Evolutionary conservation across 1,139 yeast species (phyloP).

Genomic region (Wickerhamomyces sp.): DNA sequence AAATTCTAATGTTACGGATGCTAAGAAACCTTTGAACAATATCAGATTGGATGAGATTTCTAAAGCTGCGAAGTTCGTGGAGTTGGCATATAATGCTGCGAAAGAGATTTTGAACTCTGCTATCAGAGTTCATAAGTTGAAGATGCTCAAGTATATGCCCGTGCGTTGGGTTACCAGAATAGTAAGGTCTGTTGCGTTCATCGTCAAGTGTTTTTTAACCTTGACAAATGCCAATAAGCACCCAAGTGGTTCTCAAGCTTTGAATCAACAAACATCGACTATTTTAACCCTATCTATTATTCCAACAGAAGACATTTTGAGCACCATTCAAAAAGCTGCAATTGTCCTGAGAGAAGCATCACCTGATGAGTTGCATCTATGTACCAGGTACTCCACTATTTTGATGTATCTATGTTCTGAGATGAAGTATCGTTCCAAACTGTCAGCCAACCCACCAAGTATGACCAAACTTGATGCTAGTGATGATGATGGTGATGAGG

Average conservation of each 20-base stretch:
- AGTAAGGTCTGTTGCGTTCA: conserved; percentile 86
- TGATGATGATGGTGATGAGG: conserved; percentile 18
- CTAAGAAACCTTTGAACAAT: conserved; percentile 22
- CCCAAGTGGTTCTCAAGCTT: conserved; percentile 25
- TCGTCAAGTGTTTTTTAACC: conserved; percentile 77
- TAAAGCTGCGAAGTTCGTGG: conserved; percentile 72
- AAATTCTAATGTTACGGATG: conserved; percentile 20
- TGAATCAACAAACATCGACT: conserved; percentile 36
- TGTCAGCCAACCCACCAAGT: conserved; percentile 19
- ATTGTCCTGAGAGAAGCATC: conserved; percentile 73
- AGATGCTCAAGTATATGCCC: conserved; percentile 72
- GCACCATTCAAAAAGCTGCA: conserved; percentile 68
- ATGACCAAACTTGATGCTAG: conserved; percentile 18
- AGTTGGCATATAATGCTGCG: conserved; percentile 79
- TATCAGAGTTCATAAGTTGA: conserved; percentile 60
- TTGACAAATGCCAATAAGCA: conserved; percentile 40
- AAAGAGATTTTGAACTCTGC: conserved; percentile 73
- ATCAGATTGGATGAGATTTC: conserved; percentile 66
- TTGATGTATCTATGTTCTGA: conserved; percentile 74
- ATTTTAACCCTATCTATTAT: conserved; percentile 59
- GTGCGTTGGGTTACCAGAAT: conserved; percentile 86
- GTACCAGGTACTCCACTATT: conserved; percentile 77
- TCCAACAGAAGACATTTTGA: conserved; percentile 65
- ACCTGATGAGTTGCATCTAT: conserved; percentile 83
- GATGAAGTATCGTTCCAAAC: conserved; percentile 41